These are phyloP conservation scores for Suillus clintonianus DNA, from an alignment of 768 basidiomycete species.

Conservation along the genomic window DNA sequence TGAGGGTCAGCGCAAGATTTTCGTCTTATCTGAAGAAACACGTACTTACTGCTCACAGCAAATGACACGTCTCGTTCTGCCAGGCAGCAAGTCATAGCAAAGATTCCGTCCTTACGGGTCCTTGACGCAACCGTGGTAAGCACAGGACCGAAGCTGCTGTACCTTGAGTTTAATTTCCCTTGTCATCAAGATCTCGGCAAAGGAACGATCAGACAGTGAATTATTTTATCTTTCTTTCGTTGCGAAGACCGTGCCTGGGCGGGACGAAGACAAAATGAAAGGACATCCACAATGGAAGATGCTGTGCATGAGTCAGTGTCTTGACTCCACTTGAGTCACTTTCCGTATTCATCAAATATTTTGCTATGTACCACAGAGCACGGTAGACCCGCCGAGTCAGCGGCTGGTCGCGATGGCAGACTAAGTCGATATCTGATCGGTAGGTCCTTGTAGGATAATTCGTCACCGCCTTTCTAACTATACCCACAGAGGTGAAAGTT, in stretches of 20 bases:
- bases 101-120: slow-evolving; percentile 57
- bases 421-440: slow-evolving; percentile 65
- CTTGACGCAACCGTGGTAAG: slow-evolving; percentile 70
- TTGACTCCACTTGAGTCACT: slow-evolving; percentile 3
- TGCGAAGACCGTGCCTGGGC: slow-evolving; percentile 43
- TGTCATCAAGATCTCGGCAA: slow-evolving; percentile 57
- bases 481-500: slow-evolving; percentile 31
- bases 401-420: slow-evolving; percentile 43
- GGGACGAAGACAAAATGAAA: slow-evolving; percentile 43
- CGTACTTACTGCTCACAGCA: slow-evolving; percentile 31
- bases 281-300: slow-evolving; percentile 67
- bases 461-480: slow-evolving; percentile 4
- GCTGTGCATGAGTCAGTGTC: slow-evolving; percentile 57
- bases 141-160: slow-evolving; percentile 14
- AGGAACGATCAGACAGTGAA: slow-evolving; percentile 80
- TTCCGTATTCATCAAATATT: slow-evolving; percentile 4
- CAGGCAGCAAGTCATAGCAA: slow-evolving; percentile 67
- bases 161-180: slow-evolving; percentile 11
- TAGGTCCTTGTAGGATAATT: slow-evolving; percentile 29
- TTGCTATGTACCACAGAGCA: slow-evolving; percentile 45
- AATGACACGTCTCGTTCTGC: slow-evolving; percentile 37
- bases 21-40: background rate
- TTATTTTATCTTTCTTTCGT: slow-evolving; percentile 78
- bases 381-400: slow-evolving; percentile 48
- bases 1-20: slow-evolving; percentile 42